These are phyloP conservation scores for Daldinia bambusicola DNA, from an alignment of 495 filamentous ascomycete species.

Conservation along the genomic window DNA sequence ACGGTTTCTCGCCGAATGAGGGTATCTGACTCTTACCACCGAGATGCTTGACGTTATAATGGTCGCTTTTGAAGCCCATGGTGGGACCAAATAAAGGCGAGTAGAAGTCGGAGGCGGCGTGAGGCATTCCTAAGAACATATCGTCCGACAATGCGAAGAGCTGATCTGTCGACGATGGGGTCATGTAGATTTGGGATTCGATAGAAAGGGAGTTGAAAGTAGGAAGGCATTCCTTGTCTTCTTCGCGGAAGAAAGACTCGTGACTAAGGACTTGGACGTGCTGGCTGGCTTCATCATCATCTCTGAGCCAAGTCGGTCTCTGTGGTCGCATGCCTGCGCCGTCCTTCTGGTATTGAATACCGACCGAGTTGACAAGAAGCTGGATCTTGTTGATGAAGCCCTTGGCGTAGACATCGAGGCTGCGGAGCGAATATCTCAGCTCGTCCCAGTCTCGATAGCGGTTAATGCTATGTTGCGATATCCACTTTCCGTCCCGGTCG, in stretches of 20 bases:
- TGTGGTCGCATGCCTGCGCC: conserved; percentile 48
- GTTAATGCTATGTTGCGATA: conserved; percentile 54
- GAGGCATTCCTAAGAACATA: conserved; percentile 56
- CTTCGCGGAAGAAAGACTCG: conserved; percentile 57
- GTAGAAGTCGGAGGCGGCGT: conserved; percentile 56
- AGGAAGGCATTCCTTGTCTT: conserved; percentile 52
- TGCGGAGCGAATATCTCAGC: conserved; percentile 55
- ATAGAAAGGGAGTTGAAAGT: conserved; percentile 59
- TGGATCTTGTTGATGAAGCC: conserved; percentile 56
- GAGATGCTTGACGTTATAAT: conserved; percentile 52
- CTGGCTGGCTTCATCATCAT: conserved; percentile 44
- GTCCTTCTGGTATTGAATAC: conserved; percentile 31
- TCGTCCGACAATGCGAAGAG: conserved; percentile 57
- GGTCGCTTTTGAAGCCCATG: conserved; percentile 56
- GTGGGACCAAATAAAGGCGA: conserved; percentile 56
- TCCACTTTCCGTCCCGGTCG: conserved; percentile 54
- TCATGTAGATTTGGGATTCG: conserved; percentile 56
- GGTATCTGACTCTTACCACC: conserved; percentile 47
- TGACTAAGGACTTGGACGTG: conserved; percentile 53
- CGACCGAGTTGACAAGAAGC: conserved; percentile 55
- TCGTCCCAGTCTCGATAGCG: conserved; percentile 59
- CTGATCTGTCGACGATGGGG: conserved; percentile 46
- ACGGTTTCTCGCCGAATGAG: conserved; percentile 58
- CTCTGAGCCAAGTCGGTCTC: conserved; percentile 51
- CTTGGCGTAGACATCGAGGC: conserved; percentile 53